Base-by-base conservation (phyloP, 257 asterid species). In the Ilex aquifolium region DNA sequence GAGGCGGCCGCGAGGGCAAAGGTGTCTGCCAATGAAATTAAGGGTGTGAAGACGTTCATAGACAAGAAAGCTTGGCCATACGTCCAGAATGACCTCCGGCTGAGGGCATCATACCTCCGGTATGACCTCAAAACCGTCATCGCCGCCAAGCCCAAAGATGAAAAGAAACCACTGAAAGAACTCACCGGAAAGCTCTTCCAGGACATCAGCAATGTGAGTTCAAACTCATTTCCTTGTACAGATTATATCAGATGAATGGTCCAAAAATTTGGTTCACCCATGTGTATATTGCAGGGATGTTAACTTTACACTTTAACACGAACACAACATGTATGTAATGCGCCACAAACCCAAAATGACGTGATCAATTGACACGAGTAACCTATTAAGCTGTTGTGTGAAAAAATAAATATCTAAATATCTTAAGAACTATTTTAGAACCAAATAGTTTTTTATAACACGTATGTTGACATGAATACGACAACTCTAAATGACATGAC, bases 51-150 rank as follows among this genome's bases (percentile, higher is more conserved):
- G 73, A 42, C 67, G 0, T 59, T 68, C 16, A 93, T 93, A 42
- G 89, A 84, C 42, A 90, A 87, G 79, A 87, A 93, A 81, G 96
- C 97, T 3, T 93, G 97, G 99, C 95, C 97, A 0, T 93, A 90
- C 15, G 96, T 93, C 56, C 94, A 80, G 44, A 81, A 75, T 48
- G 97, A 90, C 79, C 96, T 90, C 17, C 97, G 99, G 50, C 61
- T 69, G 0, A 85, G 49, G 79, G 95, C 96, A 2, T 71, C 51
- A 7, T 90, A 78, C 65, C 95, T 93, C 62, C 90, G 97, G 50
- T 93, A n/a, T 31, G 97, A 93, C 63, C 96, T 93, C 85, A 90
- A 87, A 76, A 90, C 95, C 58, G 61, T 90, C 64, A 90, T 93
- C 39, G 31, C 95, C 4, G 74, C 99, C 50, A 93, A 87, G 83